Base-by-base conservation (phyloP, 2,329 filamentous ascomycete species). In the Penicillium sp. region DNA sequence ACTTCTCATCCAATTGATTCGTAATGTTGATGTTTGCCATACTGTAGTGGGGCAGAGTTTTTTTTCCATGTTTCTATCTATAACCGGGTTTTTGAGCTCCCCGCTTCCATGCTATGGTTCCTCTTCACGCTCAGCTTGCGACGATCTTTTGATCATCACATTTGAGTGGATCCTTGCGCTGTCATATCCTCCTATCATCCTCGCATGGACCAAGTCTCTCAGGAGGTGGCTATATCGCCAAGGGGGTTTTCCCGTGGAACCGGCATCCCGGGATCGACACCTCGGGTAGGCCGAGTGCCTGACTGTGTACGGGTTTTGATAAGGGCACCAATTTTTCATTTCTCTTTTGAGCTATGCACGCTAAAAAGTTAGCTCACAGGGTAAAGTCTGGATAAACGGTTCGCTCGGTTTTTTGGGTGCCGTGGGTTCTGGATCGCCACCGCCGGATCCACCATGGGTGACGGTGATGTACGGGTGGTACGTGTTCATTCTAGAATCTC, bases 31-130 rank as follows among this genome's bases (percentile, higher is more conserved):
- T 29, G 45, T 48, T 50, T 50, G 48, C 43, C 51, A 42, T 23
- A 16, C 57, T 58, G 60, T 23, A 16, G 60, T 58, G 60, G 55
- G 27, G 46, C 29, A 37, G 27, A 29, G 27, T 10, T 19, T 19
- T 39, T 39, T 25, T 25, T 11, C 31, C 51, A 44, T 55, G 37
- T 48, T 63, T 62, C 61, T 63, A 61, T 61, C 35, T 61, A 61
- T 60, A 63, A 62, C 31, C 50, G 44, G 49, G 46, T 45, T 45
- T 45, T 44, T 16, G 46, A 52, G 43, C 54, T 56, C 44, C 33
- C 47, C 33, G 27, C 27, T 29, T 3, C 27, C 27, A 37, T 49
- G 19, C 11, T 23, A 7, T 37, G 19, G 25, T 35, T 37, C 37
- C 25, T 29, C 27, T 29, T 29, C 46, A 14, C 27, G 13, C 46